Percentiles rank a stretch among this genome's conserved stretches.
phyloP scores from a whole-genome alignment of 805 yeast genomes.

The Kazachstania kunashirensis region DNA sequence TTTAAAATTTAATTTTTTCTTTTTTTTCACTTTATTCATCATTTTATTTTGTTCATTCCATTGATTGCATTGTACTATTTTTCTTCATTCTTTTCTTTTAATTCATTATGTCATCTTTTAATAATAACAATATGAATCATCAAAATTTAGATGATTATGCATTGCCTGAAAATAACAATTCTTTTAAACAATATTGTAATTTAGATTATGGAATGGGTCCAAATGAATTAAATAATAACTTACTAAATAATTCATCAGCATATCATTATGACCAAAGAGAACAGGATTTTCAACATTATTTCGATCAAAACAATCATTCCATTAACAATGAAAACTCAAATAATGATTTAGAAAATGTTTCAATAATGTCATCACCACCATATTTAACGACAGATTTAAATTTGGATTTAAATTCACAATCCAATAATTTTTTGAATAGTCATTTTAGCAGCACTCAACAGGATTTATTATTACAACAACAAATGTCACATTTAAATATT shows the following conservation, averaged over 20 bases:
- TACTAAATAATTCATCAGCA: neutral
- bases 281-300: neutral
- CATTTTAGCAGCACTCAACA: slow-evolving; percentile 1
- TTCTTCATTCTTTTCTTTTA: neutral
- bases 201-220: slow-evolving; percentile 1
- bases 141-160: neutral
- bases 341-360: neutral
- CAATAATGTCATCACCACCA: neutral
- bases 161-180: neutral
- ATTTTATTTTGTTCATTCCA: neutral
- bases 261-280: neutral
- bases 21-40: neutral
- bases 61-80: neutral
- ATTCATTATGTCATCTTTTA: neutral
- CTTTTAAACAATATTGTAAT: slow-evolving; percentile 1
- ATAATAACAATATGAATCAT: neutral
- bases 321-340: neutral
- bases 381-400: neutral
- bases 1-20: neutral
- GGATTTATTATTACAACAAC: slow-evolving; percentile 1
- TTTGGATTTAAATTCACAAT: neutral
- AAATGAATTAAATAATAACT: neutral
- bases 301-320: neutral
- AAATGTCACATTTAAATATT: slow-evolving; percentile 2
- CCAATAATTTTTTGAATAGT: neutral